phyloP scores from a whole-genome alignment of 108 stramenopile genomes.

The Phaeodactylum tricornutum region DNA sequence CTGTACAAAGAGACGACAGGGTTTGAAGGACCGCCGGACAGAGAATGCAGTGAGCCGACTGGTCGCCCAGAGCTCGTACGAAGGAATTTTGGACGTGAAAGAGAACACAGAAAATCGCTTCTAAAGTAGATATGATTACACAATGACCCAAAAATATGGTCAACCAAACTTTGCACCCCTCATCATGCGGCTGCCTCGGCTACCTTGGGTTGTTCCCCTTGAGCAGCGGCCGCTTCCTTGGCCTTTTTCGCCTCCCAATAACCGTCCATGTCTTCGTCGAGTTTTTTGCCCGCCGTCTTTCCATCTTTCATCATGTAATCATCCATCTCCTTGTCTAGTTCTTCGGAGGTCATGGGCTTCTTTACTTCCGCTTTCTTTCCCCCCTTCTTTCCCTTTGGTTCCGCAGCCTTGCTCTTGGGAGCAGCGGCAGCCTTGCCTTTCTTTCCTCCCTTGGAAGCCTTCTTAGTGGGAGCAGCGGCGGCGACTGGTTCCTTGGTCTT shows the following conservation, averaged over 20 bases:
- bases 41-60: too few species aligned
- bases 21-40: too few species aligned
- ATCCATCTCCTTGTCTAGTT: constrained; percentile 76
- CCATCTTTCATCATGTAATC: constrained; percentile 77
- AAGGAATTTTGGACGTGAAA: too few species aligned
- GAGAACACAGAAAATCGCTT: too few species aligned
- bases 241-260: constrained; percentile 66
- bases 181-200: neutral
- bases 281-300: constrained; percentile 68
- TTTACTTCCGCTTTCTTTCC: constrained; percentile 26
- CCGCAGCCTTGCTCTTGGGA: constrained; percentile 2
- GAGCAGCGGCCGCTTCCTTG: constrained; percentile 14
- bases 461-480: too few species aligned
- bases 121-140: too few species aligned
- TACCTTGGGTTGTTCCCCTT: constrained; percentile 6
- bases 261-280: constrained; percentile 80
- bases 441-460: too few species aligned
- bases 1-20: too few species aligned
- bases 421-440: neutral
- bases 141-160: too few species aligned
- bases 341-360: constrained; percentile 64
- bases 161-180: neutral
- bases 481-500: too few species aligned
- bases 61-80: too few species aligned
- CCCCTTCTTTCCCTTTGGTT: constrained; percentile 19